Percentiles rank a stretch among this genome's conserved stretches.
phyloP scores from a whole-genome alignment of 306 rosid genomes.

The Abrus pulchellus region DNA sequence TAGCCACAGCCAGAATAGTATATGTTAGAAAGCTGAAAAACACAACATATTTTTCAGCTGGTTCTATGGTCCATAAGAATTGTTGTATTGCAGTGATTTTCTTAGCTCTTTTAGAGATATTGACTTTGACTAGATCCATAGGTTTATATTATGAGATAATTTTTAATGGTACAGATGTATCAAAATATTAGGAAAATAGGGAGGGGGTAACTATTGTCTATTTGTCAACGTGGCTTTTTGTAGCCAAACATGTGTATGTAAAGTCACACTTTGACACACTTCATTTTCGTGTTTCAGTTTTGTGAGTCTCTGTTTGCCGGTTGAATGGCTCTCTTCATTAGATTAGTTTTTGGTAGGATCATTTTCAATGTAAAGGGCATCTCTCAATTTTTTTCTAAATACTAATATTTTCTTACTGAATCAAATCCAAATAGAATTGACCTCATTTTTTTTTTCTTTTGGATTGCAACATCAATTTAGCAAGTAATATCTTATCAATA shows the following conservation, averaged over 20 bases:
- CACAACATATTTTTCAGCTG: constrained; percentile 38
- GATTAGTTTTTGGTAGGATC: not conserved
- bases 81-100: constrained; percentile 43
- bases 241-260: constrained; percentile 21
- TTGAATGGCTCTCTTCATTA: constrained; percentile 21
- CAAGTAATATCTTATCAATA: not conserved
- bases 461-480: not conserved
- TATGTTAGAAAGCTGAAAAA: constrained; percentile 44
- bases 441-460: not conserved
- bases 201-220: not conserved
- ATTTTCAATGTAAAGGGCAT: constrained; percentile 7
- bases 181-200: not conserved
- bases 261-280: constrained; percentile 11
- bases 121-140: constrained; percentile 28
- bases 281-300: not conserved
- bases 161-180: constrained; percentile 29
- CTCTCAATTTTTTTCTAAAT: too few species aligned
- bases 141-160: constrained; percentile 20
- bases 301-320: not conserved
- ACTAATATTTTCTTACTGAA: not conserved
- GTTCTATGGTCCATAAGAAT: constrained; percentile 35
- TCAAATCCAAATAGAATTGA: not conserved
- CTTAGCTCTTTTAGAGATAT: constrained; percentile 16
- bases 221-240: not conserved
- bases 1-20: constrained; percentile 42